These are phyloP conservation scores for Lithospermum erythrorhizon DNA, from an alignment of 257 asterid genomes.

Conservation along the genomic window DNA sequence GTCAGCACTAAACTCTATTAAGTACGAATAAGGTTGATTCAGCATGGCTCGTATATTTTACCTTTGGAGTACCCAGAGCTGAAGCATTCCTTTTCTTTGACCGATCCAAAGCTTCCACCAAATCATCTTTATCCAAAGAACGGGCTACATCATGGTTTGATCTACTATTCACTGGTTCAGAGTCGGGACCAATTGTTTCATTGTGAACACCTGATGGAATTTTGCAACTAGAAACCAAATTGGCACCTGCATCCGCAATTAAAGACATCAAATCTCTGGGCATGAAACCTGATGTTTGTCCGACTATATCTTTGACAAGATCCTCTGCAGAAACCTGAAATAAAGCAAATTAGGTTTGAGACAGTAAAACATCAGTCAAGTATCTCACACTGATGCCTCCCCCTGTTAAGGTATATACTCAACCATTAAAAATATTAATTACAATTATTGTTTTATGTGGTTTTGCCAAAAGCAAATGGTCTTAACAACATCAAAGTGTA, in stretches of 20 bases:
- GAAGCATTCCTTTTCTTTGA: slow-evolving; percentile 94
- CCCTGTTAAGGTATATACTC: not conserved
- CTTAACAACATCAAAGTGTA: not conserved
- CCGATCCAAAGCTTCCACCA: slow-evolving; percentile 74
- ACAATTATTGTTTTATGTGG: not conserved
- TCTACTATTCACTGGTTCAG: slow-evolving; percentile 22
- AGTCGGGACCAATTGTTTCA: slow-evolving; percentile 25
- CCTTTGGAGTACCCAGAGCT: slow-evolving; percentile 97
- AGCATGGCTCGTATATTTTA: slow-evolving; percentile 14
- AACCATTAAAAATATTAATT: not conserved
- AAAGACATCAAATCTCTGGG: slow-evolving; percentile 84
- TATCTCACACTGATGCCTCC: not conserved
- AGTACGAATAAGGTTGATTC: slow-evolving; percentile 1
- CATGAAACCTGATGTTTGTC: slow-evolving; percentile 97
- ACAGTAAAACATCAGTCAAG: slow-evolving; percentile 14
- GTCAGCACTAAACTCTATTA: not conserved
- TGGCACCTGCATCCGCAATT: slow-evolving; percentile 83
- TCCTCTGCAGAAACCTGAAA: slow-evolving; percentile 60
- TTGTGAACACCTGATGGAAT: slow-evolving; percentile 24
- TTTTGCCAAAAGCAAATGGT: not conserved
- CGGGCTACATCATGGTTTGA: slow-evolving; percentile 23
- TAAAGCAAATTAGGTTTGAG: slow-evolving; percentile 23
- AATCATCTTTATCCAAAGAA: slow-evolving; percentile 51
- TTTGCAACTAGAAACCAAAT: slow-evolving; percentile 30
- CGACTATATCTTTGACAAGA: slow-evolving; percentile 72